Evolutionary conservation across 1,284 basidiomycete species (phyloP), one percentile per base, ranked within the genome.

Genomic region (Acaromyces ingoldii): DNA sequence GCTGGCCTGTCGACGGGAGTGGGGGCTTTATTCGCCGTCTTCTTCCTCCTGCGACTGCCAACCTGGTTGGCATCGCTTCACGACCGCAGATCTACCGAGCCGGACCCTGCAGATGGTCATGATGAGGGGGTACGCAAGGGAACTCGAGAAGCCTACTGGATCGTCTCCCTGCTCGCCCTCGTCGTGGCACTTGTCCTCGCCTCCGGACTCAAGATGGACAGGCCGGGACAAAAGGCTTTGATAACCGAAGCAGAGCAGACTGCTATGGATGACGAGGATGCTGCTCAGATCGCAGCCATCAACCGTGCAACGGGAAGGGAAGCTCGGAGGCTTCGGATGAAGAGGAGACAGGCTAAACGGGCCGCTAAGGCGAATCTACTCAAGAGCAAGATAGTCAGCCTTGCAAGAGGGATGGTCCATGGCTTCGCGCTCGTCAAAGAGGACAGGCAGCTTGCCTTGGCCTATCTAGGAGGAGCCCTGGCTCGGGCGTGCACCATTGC

Each of bases 401-500:
- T n/a, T n/a, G n/a, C n/a, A n/a, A n/a, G n/a, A n/a, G 7, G 33
- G 38, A 34, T 45, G 10, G n/a, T 55, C 22, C 25, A 33, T 2
- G 53, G 53, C 24, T 55, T 55, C 49, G 15, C 7, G 10, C 50
- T 55, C 25, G 53, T 46, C 1, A 17, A 29, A 3, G 21, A 48
- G n/a, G 50, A 53, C 39, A 9, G 13, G 19, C 57, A 60, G 37
- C 48, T 66, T 29, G 51, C 55, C 24, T 50, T 67, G 55, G 63
- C 62, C 3, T 67, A 67, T 30, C 50, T 67, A 9, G 62, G 65
- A 6, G 65, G 65, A 5, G 57, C 57, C 4, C 48, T 67, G 25
- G 65, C 65, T 6, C 38, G 65, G 36, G 60, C 59, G 0, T 59
- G 58, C 48, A 67, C 65, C 3, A 67, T 67, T n/a, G 65, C 57